Base-by-base conservation (phyloP, 306 rosid species). In the Rosa multiflora region DNA sequence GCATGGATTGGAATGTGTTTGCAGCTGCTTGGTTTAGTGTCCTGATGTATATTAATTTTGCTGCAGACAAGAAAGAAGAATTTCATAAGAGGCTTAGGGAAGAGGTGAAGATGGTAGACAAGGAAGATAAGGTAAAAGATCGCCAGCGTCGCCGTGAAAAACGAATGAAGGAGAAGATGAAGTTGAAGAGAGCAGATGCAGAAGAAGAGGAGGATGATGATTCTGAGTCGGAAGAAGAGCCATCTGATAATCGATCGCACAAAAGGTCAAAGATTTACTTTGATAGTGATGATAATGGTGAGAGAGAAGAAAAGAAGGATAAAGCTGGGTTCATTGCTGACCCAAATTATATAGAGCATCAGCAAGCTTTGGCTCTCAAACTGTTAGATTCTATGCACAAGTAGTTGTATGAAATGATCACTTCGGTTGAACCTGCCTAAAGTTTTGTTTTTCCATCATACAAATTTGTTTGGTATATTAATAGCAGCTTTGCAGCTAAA, bases 291-390 rank as follows among this genome's bases (percentile, higher is more conserved):
- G 97, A 90, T 20, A 91, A 77, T 15, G 86, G 86, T 43, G 89
- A 81, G 75, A 75, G 79, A 84, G 83, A 81, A 76, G 83, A 82
- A 77, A 70, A 46, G 63, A 66, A 74, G n/a, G 67, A 74, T 12
- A 76, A 79, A 49, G 74, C 67, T 35, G 83, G 74, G 42, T 56
- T 69, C 5, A n/a, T 9, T 56, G 74, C 85, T 20, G 79, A 76
- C 44, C 61, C 87, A 20, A 66, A 86, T 58, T 79, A 91, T 52
- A 79, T 91, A 81, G 89, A 70, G 70, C 91, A 89, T 72, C 98
- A 91, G 86, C 97, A 91, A 80, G 94, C 92, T 29, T 62, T 93
- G 81, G 98, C 99, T 81, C 88, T 92, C 82, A 92, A 90, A 73
- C 51, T 93, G 75, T 70, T 96, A 69, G 83, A 75, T 71, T 88